Conservation (phyloP, 805 yeast genomes). For the Kuraishia hungarica region DNA sequence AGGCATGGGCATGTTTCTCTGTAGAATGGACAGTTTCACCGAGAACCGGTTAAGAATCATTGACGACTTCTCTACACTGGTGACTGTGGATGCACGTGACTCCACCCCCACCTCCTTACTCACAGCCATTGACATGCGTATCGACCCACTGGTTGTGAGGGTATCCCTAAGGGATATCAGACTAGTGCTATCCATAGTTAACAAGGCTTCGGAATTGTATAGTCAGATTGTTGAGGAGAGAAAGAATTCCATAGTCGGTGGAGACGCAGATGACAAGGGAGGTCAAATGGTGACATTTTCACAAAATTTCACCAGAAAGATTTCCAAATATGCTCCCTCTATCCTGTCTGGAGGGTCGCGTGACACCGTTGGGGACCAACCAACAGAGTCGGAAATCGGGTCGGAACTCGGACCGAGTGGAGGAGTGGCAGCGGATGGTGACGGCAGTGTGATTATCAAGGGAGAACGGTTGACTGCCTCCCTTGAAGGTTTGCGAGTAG, state of each 20-base stretch:
- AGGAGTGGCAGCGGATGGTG: conserved; percentile 9
- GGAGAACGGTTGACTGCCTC: conserved; percentile 63
- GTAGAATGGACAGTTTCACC: conserved; percentile 63
- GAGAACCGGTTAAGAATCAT: conserved; percentile 59
- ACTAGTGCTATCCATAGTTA: conserved; percentile 66
- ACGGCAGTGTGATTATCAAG: conserved; percentile 37
- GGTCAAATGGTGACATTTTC: conserved; percentile 34
- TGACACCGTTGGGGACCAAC: conserved; percentile 8
- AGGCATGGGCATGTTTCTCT: conserved; percentile 80
- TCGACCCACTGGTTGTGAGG: conserved; percentile 76
- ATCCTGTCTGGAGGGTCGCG: conserved; percentile 42
- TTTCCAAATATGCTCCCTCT: conserved; percentile 65
- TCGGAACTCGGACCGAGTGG: conserved; percentile 1
- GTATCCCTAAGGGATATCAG: conserved; percentile 82
- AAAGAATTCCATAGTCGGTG: background rate
- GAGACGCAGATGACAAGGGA: conserved; percentile 8
- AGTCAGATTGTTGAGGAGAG: conserved; percentile 3
- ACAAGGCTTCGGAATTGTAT: conserved; percentile 57
- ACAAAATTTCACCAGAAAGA: conserved; percentile 51
- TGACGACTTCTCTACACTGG: conserved; percentile 81
- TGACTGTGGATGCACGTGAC: conserved; percentile 64
- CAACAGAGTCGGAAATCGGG: too few relatives aligned
- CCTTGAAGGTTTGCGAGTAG: conserved; percentile 71
- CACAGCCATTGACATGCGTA: conserved; percentile 57
- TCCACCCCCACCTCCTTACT: conserved; percentile 49